Percentiles rank a stretch among this genome's conserved stretches.
Conservation (phyloP, 768 basidiomycete species). For the Lentinula lateritia region DNA sequence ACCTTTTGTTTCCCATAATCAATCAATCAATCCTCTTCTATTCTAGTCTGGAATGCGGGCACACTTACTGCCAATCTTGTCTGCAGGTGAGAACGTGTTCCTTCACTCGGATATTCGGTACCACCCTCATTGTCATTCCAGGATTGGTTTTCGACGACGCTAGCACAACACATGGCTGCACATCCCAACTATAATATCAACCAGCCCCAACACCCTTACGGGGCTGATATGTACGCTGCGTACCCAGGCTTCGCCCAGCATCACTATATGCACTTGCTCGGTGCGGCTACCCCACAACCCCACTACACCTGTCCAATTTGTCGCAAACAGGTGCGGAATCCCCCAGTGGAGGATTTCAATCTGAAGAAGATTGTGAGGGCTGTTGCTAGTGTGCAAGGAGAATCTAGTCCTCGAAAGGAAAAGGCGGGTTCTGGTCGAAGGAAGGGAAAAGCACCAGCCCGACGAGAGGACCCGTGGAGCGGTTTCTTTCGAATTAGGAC, state of each 20-base stretch:
- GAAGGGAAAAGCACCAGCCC: constrained; percentile 10
- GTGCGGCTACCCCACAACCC: constrained; percentile 29
- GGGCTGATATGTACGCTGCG: neutral
- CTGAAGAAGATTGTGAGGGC: constrained; percentile 52
- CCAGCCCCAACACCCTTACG: constrained; percentile 10
- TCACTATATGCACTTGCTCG: constrained; percentile 7
- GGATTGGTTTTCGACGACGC: constrained; percentile 39
- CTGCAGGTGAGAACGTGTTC: constrained; percentile 31
- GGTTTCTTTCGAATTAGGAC: constrained; percentile 31
- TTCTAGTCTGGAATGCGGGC: constrained; percentile 61
- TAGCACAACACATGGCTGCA: constrained; percentile 39
- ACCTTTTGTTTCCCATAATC: neutral
- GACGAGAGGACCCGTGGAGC: constrained; percentile 35
- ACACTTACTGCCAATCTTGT: constrained; percentile 62
- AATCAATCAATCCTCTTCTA: neutral
- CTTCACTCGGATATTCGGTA: neutral
- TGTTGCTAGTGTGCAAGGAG: constrained; percentile 44
- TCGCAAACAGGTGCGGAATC: constrained; percentile 38
- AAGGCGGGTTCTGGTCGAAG: constrained; percentile 7
- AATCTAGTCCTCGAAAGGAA: constrained; percentile 30
- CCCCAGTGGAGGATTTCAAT: constrained; percentile 56
- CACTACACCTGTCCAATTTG: constrained; percentile 68
- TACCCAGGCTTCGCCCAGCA: neutral
- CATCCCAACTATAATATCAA: constrained; percentile 40
- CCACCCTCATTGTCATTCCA: neutral